Conservation (phyloP, 768 basidiomycete genomes). For the Collybia sordida region DNA sequence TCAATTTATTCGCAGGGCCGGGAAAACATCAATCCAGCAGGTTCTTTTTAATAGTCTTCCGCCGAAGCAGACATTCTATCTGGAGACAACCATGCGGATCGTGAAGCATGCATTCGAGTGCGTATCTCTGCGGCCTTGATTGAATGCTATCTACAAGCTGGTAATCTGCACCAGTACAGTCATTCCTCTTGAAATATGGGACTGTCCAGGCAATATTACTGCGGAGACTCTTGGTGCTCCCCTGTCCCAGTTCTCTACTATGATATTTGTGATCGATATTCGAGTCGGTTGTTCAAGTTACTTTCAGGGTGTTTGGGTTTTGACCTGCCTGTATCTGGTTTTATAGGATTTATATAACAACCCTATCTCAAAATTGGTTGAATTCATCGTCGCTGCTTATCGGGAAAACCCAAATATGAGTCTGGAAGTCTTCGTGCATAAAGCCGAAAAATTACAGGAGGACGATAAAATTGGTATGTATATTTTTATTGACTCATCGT, state of each 20-base stretch:
- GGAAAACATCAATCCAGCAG: slow-evolving; percentile 89
- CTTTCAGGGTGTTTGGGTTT: not conserved
- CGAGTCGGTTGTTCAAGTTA: slow-evolving; percentile 54
- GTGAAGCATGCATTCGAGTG: slow-evolving; percentile 80
- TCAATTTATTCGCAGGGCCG: slow-evolving; percentile 55
- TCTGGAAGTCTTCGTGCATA: slow-evolving; percentile 93
- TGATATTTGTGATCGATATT: slow-evolving; percentile 95
- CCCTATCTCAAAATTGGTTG: slow-evolving; percentile 78
- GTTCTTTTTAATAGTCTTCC: slow-evolving; percentile 87
- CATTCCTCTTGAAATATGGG: slow-evolving; percentile 93
- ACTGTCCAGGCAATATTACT: slow-evolving; percentile 85
- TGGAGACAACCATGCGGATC: slow-evolving; percentile 83
- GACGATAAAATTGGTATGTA: slow-evolving; percentile 84
- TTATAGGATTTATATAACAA: slow-evolving; percentile 79
- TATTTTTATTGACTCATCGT: not conserved
- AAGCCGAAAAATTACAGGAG: slow-evolving; percentile 88
- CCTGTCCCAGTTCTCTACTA: slow-evolving; percentile 75
- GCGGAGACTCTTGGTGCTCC: slow-evolving; percentile 75
- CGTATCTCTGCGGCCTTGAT: slow-evolving; percentile 26
- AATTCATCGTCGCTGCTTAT: slow-evolving; percentile 77
- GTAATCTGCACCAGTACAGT: slow-evolving; percentile 61
- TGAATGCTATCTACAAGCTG: not conserved
- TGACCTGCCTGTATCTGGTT: slow-evolving; percentile 1
- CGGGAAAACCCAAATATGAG: slow-evolving; percentile 73
- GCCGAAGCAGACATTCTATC: slow-evolving; percentile 84